Base-by-base conservation (phyloP, 2,329 filamentous ascomycete species). In the Pleurostoma richardsiae region DNA sequence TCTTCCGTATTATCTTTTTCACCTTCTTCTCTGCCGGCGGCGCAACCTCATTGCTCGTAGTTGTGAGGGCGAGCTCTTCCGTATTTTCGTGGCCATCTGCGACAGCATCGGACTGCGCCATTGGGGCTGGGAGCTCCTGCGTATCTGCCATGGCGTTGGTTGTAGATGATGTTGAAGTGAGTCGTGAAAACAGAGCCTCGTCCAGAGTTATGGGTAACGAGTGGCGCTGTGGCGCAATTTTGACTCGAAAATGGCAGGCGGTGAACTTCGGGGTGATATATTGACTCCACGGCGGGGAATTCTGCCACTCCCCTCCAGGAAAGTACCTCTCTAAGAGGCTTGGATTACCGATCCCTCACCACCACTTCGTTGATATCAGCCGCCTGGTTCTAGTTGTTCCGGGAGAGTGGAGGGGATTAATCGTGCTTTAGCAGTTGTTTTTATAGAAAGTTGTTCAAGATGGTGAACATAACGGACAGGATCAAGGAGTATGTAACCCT, bases 391-490 rank as follows among this genome's bases (percentile, higher is more conserved):
- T 36, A 36, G 33, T 36, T 36, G 8, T 19, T 19, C 19, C 19
- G 19, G 19, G 19, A 19, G 19, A 19, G 19, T 19, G 19, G 19
- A 19, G 19, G 19, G 19, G 19, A 19, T 19, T 19, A 19, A 19
- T 19, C 19, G 19, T 19, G 19, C 19, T 19, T 19, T 19, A 19
- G 19, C 19, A 19, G 19, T 19, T 8, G 57, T 59, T 55, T 59
- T 49, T 58, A 62, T 63, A 60, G 60, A 60, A 51, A 52, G 48
- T 51, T 54, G 53, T 19, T 47, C 69, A 79, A 72, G 61, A 99
- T 99, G 94, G 94, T 97, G 70, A 97, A 97, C 76, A 99, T 99
- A 57, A 97, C 94, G 56, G 95, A 99, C 47, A 97, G 96, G 80
- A 99, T 99, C 76, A 99, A 99, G 79, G 94, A 97, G 92, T 96